phyloP scores from a whole-genome alignment of 441 rosid genomes.

The Syzygium malaccense region DNA sequence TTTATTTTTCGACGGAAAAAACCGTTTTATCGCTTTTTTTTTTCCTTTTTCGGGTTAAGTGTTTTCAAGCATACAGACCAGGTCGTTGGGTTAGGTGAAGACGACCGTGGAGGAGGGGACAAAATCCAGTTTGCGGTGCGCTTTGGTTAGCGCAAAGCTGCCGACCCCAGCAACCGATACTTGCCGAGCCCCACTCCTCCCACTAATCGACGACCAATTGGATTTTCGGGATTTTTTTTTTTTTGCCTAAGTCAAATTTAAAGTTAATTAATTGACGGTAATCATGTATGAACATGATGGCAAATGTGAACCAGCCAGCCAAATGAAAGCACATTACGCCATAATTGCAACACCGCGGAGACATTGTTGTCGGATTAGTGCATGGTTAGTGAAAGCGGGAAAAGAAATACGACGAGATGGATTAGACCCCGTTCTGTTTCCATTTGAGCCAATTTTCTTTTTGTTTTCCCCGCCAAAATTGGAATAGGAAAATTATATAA shows the following conservation, averaged over 20 bases:
- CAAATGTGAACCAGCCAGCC: not conserved
- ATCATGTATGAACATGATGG: not conserved
- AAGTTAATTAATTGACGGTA: not conserved
- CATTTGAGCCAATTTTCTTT: not conserved
- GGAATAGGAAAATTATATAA: not conserved
- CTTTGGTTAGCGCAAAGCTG: not conserved
- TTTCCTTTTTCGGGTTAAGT: not conserved
- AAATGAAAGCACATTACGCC: not conserved
- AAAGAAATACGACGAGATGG: not conserved
- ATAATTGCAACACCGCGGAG: not conserved
- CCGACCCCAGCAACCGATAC: not conserved
- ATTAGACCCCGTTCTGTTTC: not conserved
- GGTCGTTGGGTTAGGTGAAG: not conserved
- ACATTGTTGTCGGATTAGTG: not conserved
- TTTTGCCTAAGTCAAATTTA: not conserved
- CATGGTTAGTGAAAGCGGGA: not conserved
- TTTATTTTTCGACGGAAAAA: not conserved
- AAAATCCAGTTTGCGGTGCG: not conserved
- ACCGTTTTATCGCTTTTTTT: rapidly evolving
- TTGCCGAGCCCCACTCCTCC: not conserved
- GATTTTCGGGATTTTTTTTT: not conserved
- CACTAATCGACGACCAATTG: not conserved
- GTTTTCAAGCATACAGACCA: not conserved
- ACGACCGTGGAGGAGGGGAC: not conserved
- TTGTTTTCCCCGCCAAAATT: not conserved